phyloP scores from a whole-genome alignment of 805 yeast genomes.

The Candida sphagnicola region DNA sequence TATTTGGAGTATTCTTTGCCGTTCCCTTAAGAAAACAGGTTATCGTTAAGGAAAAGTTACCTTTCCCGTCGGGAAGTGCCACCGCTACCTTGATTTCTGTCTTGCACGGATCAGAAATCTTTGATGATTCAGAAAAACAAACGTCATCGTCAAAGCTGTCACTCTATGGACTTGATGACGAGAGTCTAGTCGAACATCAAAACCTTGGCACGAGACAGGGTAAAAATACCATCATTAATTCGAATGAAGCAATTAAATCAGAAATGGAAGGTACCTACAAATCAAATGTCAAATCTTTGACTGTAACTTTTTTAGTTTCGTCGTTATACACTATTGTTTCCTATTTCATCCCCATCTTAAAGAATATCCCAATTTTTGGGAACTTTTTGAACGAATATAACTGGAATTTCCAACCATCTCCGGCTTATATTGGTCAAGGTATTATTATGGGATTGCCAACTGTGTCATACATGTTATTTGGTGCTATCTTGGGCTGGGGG shows the following conservation, averaged over 20 bases:
- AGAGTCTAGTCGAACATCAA: background rate
- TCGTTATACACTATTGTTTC: constrained; percentile 69
- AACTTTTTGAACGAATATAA: constrained; percentile 48
- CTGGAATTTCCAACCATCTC: constrained; percentile 93
- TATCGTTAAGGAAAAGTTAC: constrained; percentile 78
- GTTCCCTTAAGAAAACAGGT: constrained; percentile 84
- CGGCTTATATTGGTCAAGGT: constrained; percentile 97
- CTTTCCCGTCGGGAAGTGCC: constrained; percentile 94
- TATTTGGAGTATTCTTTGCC: constrained; percentile 95
- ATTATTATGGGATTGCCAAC: constrained; percentile 96
- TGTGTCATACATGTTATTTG: constrained; percentile 85
- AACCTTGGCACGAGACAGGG: too few relatives aligned
- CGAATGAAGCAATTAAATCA: background rate
- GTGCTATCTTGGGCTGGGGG: constrained; percentile 90
- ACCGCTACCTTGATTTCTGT: constrained; percentile 92
- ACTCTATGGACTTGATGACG: constrained; percentile 8
- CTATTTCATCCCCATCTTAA: constrained; percentile 68
- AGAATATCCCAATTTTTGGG: constrained; percentile 77
- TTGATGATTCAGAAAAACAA: constrained; percentile 23
- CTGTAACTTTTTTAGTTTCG: constrained; percentile 61
- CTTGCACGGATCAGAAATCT: constrained; percentile 65
- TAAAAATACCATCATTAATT: background rate
- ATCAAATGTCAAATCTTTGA: constrained; percentile 58
- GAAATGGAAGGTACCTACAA: constrained; percentile 28
- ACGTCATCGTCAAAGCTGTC: background rate